Base-by-base conservation (phyloP, 768 basidiomycete species). In the Rhizopogon vinicolor region DNA sequence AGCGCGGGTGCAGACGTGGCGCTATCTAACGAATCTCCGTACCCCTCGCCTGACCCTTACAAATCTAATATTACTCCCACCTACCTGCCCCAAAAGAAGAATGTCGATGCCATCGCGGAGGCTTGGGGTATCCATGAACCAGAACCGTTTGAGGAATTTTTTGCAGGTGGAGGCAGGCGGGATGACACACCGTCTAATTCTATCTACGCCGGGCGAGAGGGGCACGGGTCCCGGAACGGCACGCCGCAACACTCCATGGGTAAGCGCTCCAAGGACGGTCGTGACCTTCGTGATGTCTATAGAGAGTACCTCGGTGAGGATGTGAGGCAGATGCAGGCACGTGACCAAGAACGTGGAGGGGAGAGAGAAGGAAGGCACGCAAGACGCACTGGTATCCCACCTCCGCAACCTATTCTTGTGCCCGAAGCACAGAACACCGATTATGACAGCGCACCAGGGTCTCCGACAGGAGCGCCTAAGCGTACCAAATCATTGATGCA, bases 101-200 rank as follows among this genome's bases (percentile, higher is more conserved):
- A 90, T 65, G 85, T 89, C 35, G 90, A 93, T 62, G 90, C 89
- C 39, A 85, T 94, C 56, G 91, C 91, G 44, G 92, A 93, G 70
- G 92, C 92, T 1, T 93, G 92, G 92, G 92, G 92, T 39, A 91
- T 91, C 50, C 89, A 92, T 62, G 92, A 93, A 63, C 92, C 92
- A 5, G 92, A 94, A 65, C 92, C 92, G 7, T 93, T 81, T 63
- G 91, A 94, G 63, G 91, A 94, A 62, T 94, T 93, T 66, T 89
- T 83, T 59, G 91, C 90, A 22, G 92, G 89, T 18, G 87, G 89
- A 43, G 87, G 87, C 55, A 78, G 64, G 59, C 71, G 65, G 48
- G 80, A 77, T 28, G 68, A 70, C n/a, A 84, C 86, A 5, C 81
- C 84, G 12, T 72, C 85, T 37, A 83, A 79, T 63, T 87, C 87